These are phyloP conservation scores for Aspergillus texensis DNA, from an alignment of 2,329 filamentous ascomycete species.

Conservation along the genomic window DNA sequence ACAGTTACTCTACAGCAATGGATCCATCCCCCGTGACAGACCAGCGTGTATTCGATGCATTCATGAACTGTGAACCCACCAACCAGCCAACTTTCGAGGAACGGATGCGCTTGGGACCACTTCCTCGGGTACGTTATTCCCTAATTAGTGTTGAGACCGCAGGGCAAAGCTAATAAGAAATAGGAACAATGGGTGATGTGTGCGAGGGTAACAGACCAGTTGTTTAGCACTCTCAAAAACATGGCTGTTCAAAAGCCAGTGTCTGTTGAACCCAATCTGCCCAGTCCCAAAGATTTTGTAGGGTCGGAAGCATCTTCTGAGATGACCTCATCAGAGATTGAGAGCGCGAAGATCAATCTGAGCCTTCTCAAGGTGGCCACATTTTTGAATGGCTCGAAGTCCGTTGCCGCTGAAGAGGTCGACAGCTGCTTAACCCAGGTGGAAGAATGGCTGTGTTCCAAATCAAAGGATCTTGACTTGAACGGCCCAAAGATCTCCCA, in stretches of 20 bases:
- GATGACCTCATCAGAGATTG: conserved; percentile 40
- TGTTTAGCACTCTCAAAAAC: conserved; percentile 38
- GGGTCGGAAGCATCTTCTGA: conserved; percentile 31
- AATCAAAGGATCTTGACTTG: conserved; percentile 25
- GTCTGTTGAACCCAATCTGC: conserved; percentile 29
- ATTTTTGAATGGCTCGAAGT: conserved; percentile 38
- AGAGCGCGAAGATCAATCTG: conserved; percentile 35
- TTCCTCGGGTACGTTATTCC: conserved; percentile 37
- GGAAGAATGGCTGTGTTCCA: conserved; percentile 36
- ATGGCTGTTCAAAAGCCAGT: conserved; percentile 36
- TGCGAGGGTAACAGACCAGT: conserved; percentile 35
- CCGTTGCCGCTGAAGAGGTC: conserved; percentile 31
- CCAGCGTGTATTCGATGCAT: conserved; percentile 41
- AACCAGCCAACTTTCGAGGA: conserved; percentile 40
- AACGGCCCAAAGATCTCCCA: conserved; percentile 23
- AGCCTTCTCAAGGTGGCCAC: conserved; percentile 37
- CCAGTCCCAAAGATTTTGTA: conserved; percentile 29
- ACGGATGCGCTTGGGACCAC: conserved; percentile 41
- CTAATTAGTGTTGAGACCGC: not conserved
- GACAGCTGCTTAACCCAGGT: conserved; percentile 31
- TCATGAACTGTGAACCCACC: conserved; percentile 44
- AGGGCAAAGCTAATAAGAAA: conserved; percentile 22
- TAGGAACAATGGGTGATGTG: conserved; percentile 42
- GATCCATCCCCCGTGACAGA: conserved; percentile 34
- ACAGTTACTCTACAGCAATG: conserved; percentile 28